Conservation (phyloP, 164 flowering plant genomes). For the Taxillus chinensis region DNA sequence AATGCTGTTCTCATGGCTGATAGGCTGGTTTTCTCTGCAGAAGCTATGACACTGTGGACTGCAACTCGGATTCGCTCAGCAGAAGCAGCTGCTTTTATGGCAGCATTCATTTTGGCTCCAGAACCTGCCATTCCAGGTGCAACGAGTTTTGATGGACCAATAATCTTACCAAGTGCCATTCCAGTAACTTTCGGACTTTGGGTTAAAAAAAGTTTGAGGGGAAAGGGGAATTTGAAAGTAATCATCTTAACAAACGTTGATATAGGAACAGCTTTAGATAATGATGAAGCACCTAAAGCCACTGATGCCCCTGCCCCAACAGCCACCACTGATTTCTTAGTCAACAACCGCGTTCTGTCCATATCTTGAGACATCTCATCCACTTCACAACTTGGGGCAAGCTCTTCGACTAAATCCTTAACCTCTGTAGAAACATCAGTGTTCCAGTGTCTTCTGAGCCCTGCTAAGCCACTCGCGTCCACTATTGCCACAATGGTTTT, state of each 20-base stretch:
- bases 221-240: slow-evolving; percentile 51
- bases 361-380: slow-evolving; percentile 11
- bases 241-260: slow-evolving; percentile 57
- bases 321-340: slow-evolving; percentile 64
- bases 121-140: slow-evolving; percentile 48
- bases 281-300: slow-evolving; percentile 63
- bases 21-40: slow-evolving; percentile 70
- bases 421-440: slow-evolving; percentile 62
- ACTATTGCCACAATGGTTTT: slow-evolving; percentile 72
- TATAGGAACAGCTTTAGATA: slow-evolving; percentile 58
- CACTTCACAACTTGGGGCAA: slow-evolving; percentile 25
- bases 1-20: slow-evolving; percentile 82
- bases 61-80: slow-evolving; percentile 69
- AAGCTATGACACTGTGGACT: slow-evolving; percentile 64
- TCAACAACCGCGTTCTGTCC: slow-evolving; percentile 26
- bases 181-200: slow-evolving; percentile 56
- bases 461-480: slow-evolving; percentile 66
- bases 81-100: slow-evolving; percentile 56
- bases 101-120: slow-evolving; percentile 41
- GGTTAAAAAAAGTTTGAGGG: slow-evolving; percentile 45
- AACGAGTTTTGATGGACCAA: slow-evolving; percentile 50
- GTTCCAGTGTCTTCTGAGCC: slow-evolving; percentile 78
- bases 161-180: slow-evolving; percentile 38
- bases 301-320: slow-evolving; percentile 97
- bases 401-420: slow-evolving; percentile 36